These are phyloP conservation scores for Phoma sp. DNA, from an alignment of 2,329 filamentous ascomycete genomes.

Conservation along the genomic window DNA sequence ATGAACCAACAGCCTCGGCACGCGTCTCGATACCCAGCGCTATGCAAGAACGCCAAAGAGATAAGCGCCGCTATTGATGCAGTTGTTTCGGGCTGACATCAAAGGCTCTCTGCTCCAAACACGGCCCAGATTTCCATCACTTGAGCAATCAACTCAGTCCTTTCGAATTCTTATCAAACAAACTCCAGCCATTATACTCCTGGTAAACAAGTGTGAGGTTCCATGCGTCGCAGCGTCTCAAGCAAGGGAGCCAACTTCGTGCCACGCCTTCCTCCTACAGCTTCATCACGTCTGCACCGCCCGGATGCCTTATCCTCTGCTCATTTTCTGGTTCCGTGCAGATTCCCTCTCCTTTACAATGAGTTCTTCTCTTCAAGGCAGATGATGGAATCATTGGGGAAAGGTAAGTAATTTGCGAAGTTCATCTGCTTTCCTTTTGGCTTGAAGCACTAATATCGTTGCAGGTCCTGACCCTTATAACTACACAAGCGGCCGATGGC, in stretches of 20 bases:
- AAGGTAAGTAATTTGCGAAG: neutral
- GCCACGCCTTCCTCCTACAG: neutral
- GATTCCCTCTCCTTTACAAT: neutral
- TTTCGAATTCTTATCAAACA: no score
- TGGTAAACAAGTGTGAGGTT: no score
- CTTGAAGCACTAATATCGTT: conserved; percentile 10
- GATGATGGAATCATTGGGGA: neutral
- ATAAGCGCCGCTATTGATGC: no score
- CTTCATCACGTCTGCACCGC: neutral
- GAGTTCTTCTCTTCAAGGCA: neutral
- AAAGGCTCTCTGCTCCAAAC: no score
- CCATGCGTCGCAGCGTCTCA: neutral
- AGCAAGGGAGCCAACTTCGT: neutral
- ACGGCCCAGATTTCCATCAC: no score
- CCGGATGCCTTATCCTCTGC: neutral
- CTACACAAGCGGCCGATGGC: conserved; percentile 44
- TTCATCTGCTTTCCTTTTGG: no score
- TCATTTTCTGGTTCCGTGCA: neutral
- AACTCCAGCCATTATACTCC: no score
- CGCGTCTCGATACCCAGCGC: no score
- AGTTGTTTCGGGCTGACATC: no score
- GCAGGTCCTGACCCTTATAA: conserved; percentile 26
- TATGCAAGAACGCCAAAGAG: no score
- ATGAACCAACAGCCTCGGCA: no score
- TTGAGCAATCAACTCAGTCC: no score